A percentile compares a stretch with the other conserved stretches of the same genome.
These are phyloP conservation scores for Acanthamoeba sp. DNA, from an alignment of 208 protist genomes.

Conservation along the genomic window DNA sequence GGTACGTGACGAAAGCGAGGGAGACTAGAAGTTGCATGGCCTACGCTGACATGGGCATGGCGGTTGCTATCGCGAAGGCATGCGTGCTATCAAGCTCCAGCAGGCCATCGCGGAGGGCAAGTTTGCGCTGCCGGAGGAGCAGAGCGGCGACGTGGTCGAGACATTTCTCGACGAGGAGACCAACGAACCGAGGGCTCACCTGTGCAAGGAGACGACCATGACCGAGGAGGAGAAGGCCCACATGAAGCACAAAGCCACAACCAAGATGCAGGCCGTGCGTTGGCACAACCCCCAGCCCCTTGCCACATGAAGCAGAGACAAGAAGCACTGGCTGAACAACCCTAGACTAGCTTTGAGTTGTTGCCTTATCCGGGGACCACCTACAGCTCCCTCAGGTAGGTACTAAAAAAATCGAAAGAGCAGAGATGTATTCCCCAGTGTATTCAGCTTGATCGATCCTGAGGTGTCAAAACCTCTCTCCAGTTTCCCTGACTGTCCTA, in stretches of 20 bases:
- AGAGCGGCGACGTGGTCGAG: background rate
- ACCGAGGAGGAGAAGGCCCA: background rate
- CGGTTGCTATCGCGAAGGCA: background rate
- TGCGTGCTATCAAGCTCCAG: conserved; percentile 9
- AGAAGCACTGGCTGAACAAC: no score
- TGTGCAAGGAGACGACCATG: conserved; percentile 30
- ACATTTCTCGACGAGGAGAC: background rate
- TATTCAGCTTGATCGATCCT: no score
- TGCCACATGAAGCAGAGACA: background rate
- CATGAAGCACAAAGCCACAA: background rate
- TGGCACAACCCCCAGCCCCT: background rate
- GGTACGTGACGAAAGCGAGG: no score
- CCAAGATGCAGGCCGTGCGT: conserved; percentile 3
- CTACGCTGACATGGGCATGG: no score
- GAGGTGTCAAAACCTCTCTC: no score
- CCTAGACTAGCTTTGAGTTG: no score
- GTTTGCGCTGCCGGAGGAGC: background rate
- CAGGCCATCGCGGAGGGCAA: background rate
- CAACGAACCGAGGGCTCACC: background rate
- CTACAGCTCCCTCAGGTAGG: no score
- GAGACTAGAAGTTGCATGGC: no score
- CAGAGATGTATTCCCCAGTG: no score
- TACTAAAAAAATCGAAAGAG: no score
- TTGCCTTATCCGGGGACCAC: no score
- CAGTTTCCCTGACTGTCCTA: no score